Conservation (phyloP, 2,329 filamentous ascomycete genomes). For the Sodiomyces alkalinus region DNA sequence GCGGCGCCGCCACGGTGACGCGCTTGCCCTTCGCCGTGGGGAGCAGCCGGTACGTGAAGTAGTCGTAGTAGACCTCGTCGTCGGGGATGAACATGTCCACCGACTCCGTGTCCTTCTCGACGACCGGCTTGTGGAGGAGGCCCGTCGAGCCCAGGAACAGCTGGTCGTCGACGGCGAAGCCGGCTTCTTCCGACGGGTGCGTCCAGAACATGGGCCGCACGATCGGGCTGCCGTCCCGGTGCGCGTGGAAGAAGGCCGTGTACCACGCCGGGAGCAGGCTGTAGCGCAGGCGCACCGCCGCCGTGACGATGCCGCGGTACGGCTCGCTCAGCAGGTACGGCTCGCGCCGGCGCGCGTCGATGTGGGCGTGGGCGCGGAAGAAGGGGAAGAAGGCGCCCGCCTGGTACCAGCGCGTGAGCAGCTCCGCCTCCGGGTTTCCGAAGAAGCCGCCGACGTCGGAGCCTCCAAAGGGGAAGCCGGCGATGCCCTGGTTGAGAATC, state of each 20-base stretch:
- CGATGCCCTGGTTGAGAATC: conserved; percentile 82
- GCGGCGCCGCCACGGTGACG: conserved; percentile 56
- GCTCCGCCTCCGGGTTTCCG: conserved; percentile 84
- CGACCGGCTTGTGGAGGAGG: conserved; percentile 82
- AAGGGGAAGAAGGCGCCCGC: conserved; percentile 95
- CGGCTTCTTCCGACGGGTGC: conserved; percentile 70
- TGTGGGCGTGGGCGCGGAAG: conserved; percentile 94
- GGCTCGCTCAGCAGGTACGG: conserved; percentile 79
- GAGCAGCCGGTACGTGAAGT: conserved; percentile 73
- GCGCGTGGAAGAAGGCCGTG: conserved; percentile 86
- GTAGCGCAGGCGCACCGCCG: conserved; percentile 79
- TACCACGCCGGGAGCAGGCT: conserved; percentile 88
- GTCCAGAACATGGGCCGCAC: conserved; percentile 87
- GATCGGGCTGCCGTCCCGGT: conserved; percentile 70
- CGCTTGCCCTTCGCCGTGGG: conserved; percentile 52
- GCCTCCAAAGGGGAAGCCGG: conserved; percentile 85
- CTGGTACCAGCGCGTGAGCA: conserved; percentile 92
- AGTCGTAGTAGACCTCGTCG: conserved; percentile 83
- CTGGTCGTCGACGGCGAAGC: conserved; percentile 86
- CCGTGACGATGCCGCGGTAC: conserved; percentile 72
- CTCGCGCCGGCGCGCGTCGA: conserved; percentile 86
- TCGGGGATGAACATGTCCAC: conserved; percentile 81
- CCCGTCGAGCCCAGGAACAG: conserved; percentile 82
- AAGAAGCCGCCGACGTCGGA: conserved; percentile 98
- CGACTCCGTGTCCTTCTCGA: conserved; percentile 56